These are phyloP conservation scores for Geosmithia flava DNA, from an alignment of 2,329 filamentous ascomycete genomes.

Conservation along the genomic window DNA sequence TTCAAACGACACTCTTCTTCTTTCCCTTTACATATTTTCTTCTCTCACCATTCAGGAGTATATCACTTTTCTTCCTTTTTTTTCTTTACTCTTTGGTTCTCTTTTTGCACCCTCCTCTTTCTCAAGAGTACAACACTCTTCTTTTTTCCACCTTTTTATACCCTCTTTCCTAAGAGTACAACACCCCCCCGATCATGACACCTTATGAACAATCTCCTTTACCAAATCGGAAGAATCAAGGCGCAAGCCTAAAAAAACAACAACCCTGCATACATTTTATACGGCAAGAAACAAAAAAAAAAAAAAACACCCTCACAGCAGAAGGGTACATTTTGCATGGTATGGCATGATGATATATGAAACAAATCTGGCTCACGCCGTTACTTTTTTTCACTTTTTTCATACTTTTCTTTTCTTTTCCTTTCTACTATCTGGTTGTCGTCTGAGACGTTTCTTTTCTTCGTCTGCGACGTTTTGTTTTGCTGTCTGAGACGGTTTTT, in stretches of 20 bases:
- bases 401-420: neutral
- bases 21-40: too few species aligned
- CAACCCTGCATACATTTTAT: neutral
- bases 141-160: too few species aligned
- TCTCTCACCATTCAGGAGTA: too few species aligned
- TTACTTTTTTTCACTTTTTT: neutral
- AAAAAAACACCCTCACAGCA: neutral
- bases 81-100: too few species aligned
- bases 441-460: neutral
- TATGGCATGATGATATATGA: neutral
- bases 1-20: too few species aligned
- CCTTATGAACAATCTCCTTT: too few species aligned
- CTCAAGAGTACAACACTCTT: too few species aligned
- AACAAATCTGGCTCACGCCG: constrained; percentile 4
- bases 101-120: too few species aligned
- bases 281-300: neutral
- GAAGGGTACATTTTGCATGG: neutral
- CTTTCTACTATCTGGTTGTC: neutral
- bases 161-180: too few species aligned
- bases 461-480: neutral
- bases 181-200: too few species aligned
- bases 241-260: neutral
- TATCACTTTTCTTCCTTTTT: too few species aligned
- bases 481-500: neutral
- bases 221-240: neutral